Evolutionary conservation across 176 grass and related monocot genomes (phyloP).

Genomic region (Paspalum notatum): DNA sequence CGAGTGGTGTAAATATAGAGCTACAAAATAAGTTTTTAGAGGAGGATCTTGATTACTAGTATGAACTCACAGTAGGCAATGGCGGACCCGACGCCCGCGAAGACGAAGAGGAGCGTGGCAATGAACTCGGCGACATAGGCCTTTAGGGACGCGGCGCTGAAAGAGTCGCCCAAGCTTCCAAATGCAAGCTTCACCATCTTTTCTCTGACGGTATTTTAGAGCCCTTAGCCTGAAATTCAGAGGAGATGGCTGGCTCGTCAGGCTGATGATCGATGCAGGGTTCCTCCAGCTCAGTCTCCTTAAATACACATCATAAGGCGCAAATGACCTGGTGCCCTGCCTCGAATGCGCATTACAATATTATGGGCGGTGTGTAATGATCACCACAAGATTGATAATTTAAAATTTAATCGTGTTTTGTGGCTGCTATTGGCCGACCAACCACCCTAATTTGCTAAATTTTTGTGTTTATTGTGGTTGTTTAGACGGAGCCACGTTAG

Average conservation of each 20-base stretch:
- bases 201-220: not conserved
- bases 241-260: conserved; percentile 24
- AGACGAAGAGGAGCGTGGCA: conserved; percentile 84
- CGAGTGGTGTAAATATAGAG: not conserved
- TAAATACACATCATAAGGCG: conserved; percentile 55
- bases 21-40: not conserved
- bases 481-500: conserved; percentile 35
- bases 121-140: conserved; percentile 90
- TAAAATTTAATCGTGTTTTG: conserved; percentile 31
- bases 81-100: conserved; percentile 88
- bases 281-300: not conserved
- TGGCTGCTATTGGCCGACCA: conserved; percentile 66
- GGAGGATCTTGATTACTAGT: not conserved
- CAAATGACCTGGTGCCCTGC: conserved; percentile 1
- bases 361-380: conserved; percentile 58
- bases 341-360: conserved; percentile 53
- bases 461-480: conserved; percentile 30
- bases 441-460: conserved; percentile 54
- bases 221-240: conserved; percentile 1
- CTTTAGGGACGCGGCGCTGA: conserved; percentile 64
- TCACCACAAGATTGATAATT: conserved; percentile 40
- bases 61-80: conserved; percentile 69
- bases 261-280: conserved; percentile 25
- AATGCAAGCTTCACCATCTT: conserved; percentile 83
- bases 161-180: conserved; percentile 76